These are phyloP conservation scores for Paecilomyces sp. DNA, from an alignment of 2,329 filamentous ascomycete genomes.

Conservation along the genomic window DNA sequence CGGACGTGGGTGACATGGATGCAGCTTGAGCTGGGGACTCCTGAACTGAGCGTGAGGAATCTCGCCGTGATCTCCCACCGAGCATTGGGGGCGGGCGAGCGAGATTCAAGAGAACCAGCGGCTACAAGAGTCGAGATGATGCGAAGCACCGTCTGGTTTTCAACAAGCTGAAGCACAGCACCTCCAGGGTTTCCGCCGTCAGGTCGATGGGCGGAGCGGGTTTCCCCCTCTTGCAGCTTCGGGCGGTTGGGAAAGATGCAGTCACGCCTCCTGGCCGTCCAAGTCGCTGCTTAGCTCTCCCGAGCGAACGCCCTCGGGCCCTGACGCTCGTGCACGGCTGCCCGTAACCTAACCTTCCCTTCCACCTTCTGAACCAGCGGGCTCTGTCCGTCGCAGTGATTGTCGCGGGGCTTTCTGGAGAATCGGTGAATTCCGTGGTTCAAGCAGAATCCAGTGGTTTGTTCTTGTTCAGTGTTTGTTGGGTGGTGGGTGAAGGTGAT, in stretches of 20 bases:
- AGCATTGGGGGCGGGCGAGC: constrained; percentile 24
- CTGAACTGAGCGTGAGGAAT: constrained; percentile 22
- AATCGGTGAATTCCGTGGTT: too few species aligned
- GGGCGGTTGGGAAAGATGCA: constrained; percentile 7
- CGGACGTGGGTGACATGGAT: constrained; percentile 26
- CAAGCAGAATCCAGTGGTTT: too few species aligned
- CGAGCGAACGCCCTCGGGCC: constrained; percentile 17
- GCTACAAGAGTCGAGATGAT: neutral
- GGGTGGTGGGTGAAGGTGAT: too few species aligned
- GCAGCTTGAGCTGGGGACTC: constrained; percentile 21
- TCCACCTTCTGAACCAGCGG: neutral
- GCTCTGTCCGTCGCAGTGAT: neutral
- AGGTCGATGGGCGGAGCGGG: constrained; percentile 4
- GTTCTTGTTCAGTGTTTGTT: too few species aligned
- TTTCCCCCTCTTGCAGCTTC: constrained; percentile 1
- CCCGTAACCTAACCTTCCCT: constrained; percentile 1
- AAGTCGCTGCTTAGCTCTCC: constrained; percentile 12
- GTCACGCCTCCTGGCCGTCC: constrained; percentile 19
- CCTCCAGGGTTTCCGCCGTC: constrained; percentile 16
- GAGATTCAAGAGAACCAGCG: constrained; percentile 11
- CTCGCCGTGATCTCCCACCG: constrained; percentile 25
- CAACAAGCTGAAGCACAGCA: constrained; percentile 10
- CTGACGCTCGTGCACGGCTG: constrained; percentile 17
- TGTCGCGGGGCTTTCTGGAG: too few species aligned
- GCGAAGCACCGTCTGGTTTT: neutral